Evolutionary conservation across 2,329 filamentous ascomycete species (phyloP).

Genomic region (Magnaporthiopsis rhizophila): DNA sequence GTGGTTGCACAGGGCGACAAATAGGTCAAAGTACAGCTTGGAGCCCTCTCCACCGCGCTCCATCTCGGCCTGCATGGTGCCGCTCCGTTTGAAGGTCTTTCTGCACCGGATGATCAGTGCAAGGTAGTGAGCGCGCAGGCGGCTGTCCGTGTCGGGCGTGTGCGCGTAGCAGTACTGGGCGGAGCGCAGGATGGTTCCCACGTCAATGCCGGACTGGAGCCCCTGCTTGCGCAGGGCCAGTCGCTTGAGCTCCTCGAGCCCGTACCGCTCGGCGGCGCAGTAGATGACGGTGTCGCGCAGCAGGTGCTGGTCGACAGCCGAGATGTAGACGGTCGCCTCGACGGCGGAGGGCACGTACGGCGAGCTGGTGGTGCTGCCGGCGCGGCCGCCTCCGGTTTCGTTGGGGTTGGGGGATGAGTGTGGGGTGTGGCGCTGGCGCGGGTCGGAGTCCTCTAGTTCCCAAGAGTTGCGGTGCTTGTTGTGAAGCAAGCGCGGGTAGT

Average conservation of each 20-base stretch:
- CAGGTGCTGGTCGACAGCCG: conserved; percentile 65
- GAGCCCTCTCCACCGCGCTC: conserved; percentile 66
- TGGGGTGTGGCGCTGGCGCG: conserved; percentile 24
- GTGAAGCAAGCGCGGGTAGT: conserved; percentile 81
- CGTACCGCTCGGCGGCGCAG: conserved; percentile 85
- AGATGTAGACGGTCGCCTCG: conserved; percentile 71
- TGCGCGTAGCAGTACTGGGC: conserved; percentile 94
- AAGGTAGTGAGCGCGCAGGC: conserved; percentile 92
- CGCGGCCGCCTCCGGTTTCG: conserved; percentile 27
- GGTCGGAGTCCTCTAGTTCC: conserved; percentile 69
- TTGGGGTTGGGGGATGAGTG: conserved; percentile 44
- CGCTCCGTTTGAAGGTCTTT: conserved; percentile 95
- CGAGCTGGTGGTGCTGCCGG: conserved; percentile 35
- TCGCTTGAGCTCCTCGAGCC: conserved; percentile 84
- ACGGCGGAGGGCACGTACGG: conserved; percentile 52
- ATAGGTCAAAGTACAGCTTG: conserved; percentile 96
- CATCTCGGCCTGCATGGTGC: conserved; percentile 99
- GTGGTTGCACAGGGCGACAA: conserved; percentile 97
- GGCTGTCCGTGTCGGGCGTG: conserved; percentile 86
- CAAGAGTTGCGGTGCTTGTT: conserved; percentile 81
- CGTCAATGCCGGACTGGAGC: conserved; percentile 84
- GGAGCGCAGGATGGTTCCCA: conserved; percentile 82
- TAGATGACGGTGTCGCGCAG: conserved; percentile 92
- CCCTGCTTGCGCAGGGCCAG: conserved; percentile 92
- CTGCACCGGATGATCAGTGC: conserved; percentile 95